Percentiles rank a stretch among this genome's conserved stretches.
phyloP scores from a whole-genome alignment of 345 rosid species.

The Carallia brachiata region DNA sequence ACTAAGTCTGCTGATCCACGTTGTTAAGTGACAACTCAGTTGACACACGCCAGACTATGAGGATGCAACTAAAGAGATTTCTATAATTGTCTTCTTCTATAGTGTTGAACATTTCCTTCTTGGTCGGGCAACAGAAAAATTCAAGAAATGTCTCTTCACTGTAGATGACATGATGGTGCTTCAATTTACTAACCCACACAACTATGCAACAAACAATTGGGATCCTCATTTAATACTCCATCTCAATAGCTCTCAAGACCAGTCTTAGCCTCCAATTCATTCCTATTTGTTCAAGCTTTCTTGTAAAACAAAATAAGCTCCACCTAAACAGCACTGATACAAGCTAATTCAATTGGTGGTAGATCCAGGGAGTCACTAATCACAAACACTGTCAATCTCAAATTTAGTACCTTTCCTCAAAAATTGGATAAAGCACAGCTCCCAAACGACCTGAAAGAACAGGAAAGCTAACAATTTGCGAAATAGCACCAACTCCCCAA shows the following conservation, averaged over 20 bases:
- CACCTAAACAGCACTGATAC: background rate
- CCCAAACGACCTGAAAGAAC: background rate
- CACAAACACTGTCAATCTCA: conserved; percentile 4
- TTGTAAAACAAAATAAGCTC: background rate
- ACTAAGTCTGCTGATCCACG: background rate
- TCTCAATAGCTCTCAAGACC: background rate
- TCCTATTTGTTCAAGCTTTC: background rate
- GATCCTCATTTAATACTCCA: background rate
- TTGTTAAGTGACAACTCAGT: too few relatives aligned
- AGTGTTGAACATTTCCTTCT: too few relatives aligned
- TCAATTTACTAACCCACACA: background rate
- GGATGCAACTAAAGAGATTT: too few relatives aligned
- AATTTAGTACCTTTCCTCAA: conserved; percentile 4
- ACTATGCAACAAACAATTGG: conserved; percentile 3
- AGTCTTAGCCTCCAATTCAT: background rate
- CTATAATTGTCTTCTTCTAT: too few relatives aligned
- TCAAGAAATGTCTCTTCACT: too few relatives aligned
- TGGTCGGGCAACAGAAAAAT: too few relatives aligned
- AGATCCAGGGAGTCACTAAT: background rate
- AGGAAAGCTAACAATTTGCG: background rate
- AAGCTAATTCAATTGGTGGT: background rate
- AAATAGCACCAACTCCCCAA: background rate
- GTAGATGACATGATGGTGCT: background rate
- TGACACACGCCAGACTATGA: too few relatives aligned
- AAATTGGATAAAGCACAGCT: background rate